Evolutionary conservation across 805 yeast species (phyloP), one percentile per base, ranked within the genome.

Genomic region (Geotrichum ghanense): DNA sequence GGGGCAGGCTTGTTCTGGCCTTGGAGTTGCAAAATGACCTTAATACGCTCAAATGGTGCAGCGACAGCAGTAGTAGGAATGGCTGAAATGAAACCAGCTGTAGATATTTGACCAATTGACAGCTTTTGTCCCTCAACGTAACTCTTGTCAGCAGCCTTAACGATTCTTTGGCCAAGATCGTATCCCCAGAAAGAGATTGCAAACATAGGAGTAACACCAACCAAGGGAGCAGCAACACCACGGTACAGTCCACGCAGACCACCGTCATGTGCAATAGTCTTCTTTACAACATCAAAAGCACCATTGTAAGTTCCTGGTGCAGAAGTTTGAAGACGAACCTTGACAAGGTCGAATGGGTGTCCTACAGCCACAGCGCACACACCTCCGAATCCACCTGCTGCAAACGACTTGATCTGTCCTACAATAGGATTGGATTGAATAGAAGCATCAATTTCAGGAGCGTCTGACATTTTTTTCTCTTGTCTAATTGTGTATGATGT

Each of bases 151-250:
- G 62, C 54, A 7, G 60, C 56, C 1, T 75, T 56, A 2, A 89
- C 94, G 2, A 90, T 49, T 52, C 77, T 78, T 67, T 87, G 88
- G 51, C 97, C 97, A 45, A 86, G 71, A 60, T 88, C 97, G 65
- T 92, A 90, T 59, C 97, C 97, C 97, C 98, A 90, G 69, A 90
- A 90, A 1, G 95, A 83, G 21, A 92, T 92, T 1, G 97, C 97
- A 70, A 92, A 92, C 85, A 90, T 92, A 23, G 98, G 98, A 0
- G 97, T 92, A 20, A 90, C 97, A 21, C 98, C 98, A n/a, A 85
- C 61, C 45, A 90, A 68, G 2, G 98, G 98, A 12, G 97, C 95
- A 10, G 84, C 72, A 25, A 92, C 97, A 49, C 98, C 98, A 59
- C 95, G 72, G 66, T 90, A 90, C 53, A 90, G 78, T 1, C 97